These are phyloP conservation scores for Neonectria hederae DNA, from an alignment of 2,329 filamentous ascomycete species.

Conservation along the genomic window DNA sequence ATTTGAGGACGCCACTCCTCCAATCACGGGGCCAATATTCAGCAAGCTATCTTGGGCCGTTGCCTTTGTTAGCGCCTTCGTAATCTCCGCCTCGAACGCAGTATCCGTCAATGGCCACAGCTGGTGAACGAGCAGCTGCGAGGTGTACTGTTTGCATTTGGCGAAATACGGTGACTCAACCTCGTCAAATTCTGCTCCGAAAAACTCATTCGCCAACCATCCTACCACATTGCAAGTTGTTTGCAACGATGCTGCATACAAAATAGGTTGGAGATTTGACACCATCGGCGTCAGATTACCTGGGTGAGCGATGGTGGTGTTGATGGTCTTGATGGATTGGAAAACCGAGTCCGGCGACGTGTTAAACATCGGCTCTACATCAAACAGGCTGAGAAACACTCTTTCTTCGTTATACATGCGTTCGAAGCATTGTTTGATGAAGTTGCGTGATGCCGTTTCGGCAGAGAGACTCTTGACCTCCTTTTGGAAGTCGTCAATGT, in stretches of 20 bases:
- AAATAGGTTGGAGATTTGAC: slow-evolving; percentile 57
- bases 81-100: slow-evolving; percentile 64
- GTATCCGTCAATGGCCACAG: slow-evolving; percentile 66
- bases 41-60: slow-evolving; percentile 57
- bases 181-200: slow-evolving; percentile 65
- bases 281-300: slow-evolving; percentile 64
- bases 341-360: slow-evolving; percentile 61
- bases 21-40: slow-evolving; percentile 60
- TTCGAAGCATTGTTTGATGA: slow-evolving; percentile 69
- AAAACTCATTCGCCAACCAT: slow-evolving; percentile 67
- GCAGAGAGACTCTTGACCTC: slow-evolving; percentile 59
- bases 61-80: slow-evolving; percentile 63
- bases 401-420: slow-evolving; percentile 64
- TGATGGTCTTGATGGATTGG: slow-evolving; percentile 58
- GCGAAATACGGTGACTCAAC: slow-evolving; percentile 63
- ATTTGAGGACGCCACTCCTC: slow-evolving; percentile 63
- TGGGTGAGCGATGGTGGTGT: slow-evolving; percentile 62
- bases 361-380: slow-evolving; percentile 63
- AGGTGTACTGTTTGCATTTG: slow-evolving; percentile 66
- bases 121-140: slow-evolving; percentile 64
- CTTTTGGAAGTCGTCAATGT: slow-evolving; percentile 63
- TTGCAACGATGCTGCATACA: slow-evolving; percentile 59
- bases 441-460: slow-evolving; percentile 66
- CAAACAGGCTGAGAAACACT: slow-evolving; percentile 65
- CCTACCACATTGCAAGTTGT: slow-evolving; percentile 65